A percentile compares a stretch with the other conserved stretches of the same genome.
Conservation (phyloP, 257 asterid species). For the Penstemon barbatus region DNA sequence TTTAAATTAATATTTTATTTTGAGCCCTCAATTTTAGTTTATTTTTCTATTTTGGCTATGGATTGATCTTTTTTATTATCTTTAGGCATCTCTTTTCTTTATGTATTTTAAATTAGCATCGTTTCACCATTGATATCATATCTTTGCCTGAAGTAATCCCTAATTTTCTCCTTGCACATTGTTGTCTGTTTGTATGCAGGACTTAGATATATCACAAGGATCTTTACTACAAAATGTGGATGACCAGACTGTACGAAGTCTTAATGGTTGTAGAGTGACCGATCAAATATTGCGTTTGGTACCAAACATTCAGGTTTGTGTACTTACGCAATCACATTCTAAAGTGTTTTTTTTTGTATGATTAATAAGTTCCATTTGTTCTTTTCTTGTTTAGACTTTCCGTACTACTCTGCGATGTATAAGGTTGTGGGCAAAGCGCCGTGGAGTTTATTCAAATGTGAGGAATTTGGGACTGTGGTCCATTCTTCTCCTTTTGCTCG, state of each 20-base stretch:
- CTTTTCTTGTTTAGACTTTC: conserved; percentile 53
- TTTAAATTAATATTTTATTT: too few species aligned
- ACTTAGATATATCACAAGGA: conserved; percentile 76
- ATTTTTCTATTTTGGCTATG: too few species aligned
- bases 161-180: conserved; percentile 15
- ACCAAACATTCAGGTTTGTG: conserved; percentile 74
- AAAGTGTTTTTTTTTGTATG: conserved; percentile 20
- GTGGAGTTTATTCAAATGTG: conserved; percentile 92
- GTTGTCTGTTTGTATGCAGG: conserved; percentile 35
- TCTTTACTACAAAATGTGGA: conserved; percentile 79
- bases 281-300: conserved; percentile 77
- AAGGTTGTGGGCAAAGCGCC: conserved; percentile 84
- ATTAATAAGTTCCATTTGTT: conserved; percentile 5
- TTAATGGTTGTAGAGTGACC: conserved; percentile 89
- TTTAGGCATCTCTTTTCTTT: not conserved
- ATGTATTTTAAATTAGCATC: not conserved
- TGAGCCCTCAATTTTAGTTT: too few species aligned
- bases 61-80: too few species aligned
- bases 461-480: conserved; percentile 31
- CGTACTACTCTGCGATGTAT: conserved; percentile 69
- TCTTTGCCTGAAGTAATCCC: not conserved
- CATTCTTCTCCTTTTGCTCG: not conserved
- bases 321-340: not conserved
- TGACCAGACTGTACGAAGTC: conserved; percentile 87
- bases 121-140: conserved; percentile 1